phyloP scores from a whole-genome alignment of 2,329 filamentous ascomycete genomes.

The Teratosphaeria zuluensis region DNA sequence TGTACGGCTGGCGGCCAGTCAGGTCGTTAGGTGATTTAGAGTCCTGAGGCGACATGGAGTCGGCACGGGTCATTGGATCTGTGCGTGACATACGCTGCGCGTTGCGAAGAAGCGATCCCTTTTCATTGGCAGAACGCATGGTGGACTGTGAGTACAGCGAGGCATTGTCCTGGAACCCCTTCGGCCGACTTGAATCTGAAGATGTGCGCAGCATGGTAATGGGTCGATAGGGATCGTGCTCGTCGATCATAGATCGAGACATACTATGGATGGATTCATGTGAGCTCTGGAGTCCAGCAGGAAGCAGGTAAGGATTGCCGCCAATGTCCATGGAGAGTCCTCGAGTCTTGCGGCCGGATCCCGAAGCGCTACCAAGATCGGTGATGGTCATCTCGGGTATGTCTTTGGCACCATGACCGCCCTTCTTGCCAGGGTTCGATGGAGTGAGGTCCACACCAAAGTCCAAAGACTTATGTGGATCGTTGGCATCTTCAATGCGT shows the following conservation, averaged over 20 bases:
- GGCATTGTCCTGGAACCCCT: conserved; percentile 26
- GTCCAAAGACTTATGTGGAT: conserved; percentile 84
- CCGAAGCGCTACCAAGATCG: conserved; percentile 12
- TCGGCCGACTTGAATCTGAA: conserved; percentile 27
- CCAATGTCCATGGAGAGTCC: conserved; percentile 57
- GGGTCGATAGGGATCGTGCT: conserved; percentile 76
- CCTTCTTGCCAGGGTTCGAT: conserved; percentile 21
- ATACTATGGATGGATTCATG: conserved; percentile 80
- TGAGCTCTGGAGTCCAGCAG: conserved; percentile 67
- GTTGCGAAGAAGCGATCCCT: conserved; percentile 45
- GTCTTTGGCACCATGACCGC: conserved; percentile 32
- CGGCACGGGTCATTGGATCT: conserved; percentile 29
- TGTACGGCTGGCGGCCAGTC: conserved; percentile 14
- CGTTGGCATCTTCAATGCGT: conserved; percentile 66
- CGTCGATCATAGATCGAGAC: conserved; percentile 61
- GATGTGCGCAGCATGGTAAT: conserved; percentile 46
- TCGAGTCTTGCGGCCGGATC: conserved; percentile 26
- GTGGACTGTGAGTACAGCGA: conserved; percentile 45
- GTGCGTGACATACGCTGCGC: conserved; percentile 50
- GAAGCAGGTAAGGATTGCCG: conserved; percentile 85
- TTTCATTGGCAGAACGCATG: conserved; percentile 31
- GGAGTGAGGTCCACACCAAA: conserved; percentile 61
- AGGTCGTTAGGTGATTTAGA: conserved; percentile 6
- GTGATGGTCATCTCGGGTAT: conserved; percentile 51
- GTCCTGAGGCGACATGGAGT: conserved; percentile 19